Conservation (phyloP, 2,329 filamentous ascomycete genomes). For the Fusarium coffeatum region DNA sequence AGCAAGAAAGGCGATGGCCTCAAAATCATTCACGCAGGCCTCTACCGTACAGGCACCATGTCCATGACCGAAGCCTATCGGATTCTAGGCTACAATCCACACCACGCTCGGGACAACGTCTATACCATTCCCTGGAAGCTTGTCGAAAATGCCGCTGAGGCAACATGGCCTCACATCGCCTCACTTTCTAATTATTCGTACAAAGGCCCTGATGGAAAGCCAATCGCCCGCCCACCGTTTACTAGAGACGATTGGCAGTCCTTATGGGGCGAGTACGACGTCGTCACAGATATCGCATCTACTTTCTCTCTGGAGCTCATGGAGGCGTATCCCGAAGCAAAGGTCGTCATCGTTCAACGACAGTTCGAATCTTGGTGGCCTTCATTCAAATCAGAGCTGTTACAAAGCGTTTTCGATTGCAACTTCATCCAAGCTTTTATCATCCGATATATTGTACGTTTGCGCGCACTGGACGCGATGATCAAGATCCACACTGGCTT, state of each 20-base stretch:
- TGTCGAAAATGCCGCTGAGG: conserved; percentile 21
- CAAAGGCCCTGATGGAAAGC: not conserved
- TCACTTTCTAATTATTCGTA: not conserved
- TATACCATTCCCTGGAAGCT: not conserved
- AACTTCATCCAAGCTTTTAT: not conserved
- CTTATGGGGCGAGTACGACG: conserved; percentile 14
- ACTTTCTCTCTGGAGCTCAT: conserved; percentile 9
- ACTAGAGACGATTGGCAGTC: not conserved
- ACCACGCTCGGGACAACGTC: conserved; percentile 1
- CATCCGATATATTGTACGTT: not conserved
- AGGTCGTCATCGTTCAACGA: conserved; percentile 3
- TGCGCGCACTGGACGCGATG: not conserved
- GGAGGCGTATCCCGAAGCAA: conserved; percentile 15
- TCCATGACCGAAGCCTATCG: conserved; percentile 23
- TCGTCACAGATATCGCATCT: conserved; percentile 10
- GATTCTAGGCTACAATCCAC: not conserved
- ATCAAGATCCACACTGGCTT: conserved; percentile 11
- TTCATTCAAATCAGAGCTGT: not conserved
- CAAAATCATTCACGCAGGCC: conserved; percentile 10
- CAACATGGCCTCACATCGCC: conserved; percentile 13
- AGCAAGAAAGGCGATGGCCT: not conserved
- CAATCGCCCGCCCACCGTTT: not conserved
- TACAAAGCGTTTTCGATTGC: not conserved
- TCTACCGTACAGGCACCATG: conserved; percentile 12
- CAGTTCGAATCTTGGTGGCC: conserved; percentile 20